These are phyloP conservation scores for Cercospora sp. DNA, from an alignment of 2,329 filamentous ascomycete species.

Conservation along the genomic window DNA sequence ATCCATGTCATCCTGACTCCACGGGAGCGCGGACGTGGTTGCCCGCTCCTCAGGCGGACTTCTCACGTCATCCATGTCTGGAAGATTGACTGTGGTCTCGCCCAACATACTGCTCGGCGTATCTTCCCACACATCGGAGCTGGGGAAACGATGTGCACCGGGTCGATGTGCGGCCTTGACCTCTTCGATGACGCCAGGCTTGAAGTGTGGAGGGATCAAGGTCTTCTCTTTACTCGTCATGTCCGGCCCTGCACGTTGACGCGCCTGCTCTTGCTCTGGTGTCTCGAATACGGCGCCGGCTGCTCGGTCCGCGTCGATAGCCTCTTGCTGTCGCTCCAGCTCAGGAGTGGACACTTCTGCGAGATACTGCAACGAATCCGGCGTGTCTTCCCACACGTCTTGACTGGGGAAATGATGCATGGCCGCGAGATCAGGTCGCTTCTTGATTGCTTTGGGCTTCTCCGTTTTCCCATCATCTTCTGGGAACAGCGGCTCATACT, in stretches of 20 bases:
- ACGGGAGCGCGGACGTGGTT: conserved; percentile 7
- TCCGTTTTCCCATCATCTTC: conserved; percentile 62
- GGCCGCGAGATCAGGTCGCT: conserved; percentile 51
- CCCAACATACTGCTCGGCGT: conserved; percentile 78
- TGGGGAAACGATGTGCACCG: conserved; percentile 72
- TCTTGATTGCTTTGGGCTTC: conserved; percentile 56
- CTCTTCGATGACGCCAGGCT: conserved; percentile 55
- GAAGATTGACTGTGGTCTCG: conserved; percentile 66
- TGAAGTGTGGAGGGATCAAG: conserved; percentile 60
- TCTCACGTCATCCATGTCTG: conserved; percentile 34
- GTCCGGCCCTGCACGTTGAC: conserved; percentile 39
- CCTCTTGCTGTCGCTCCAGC: conserved; percentile 44
- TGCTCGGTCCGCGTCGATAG: conserved; percentile 31
- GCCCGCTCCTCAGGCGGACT: conserved; percentile 35
- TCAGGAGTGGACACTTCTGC: conserved; percentile 81
- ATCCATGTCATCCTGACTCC: conserved; percentile 20
- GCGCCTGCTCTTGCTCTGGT: conserved; percentile 53
- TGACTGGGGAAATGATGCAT: conserved; percentile 79
- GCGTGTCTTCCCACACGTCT: conserved; percentile 96
- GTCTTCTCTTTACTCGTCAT: conserved; percentile 48
- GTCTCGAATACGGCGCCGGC: conserved; percentile 44
- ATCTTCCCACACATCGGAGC: conserved; percentile 93
- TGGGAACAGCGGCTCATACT: conserved; percentile 93
- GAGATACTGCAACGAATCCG: conserved; percentile 73
- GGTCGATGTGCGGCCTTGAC: conserved; percentile 55